These are phyloP conservation scores for Lindgomyces ingoldianus DNA, from an alignment of 495 filamentous ascomycete species.

Conservation along the genomic window DNA sequence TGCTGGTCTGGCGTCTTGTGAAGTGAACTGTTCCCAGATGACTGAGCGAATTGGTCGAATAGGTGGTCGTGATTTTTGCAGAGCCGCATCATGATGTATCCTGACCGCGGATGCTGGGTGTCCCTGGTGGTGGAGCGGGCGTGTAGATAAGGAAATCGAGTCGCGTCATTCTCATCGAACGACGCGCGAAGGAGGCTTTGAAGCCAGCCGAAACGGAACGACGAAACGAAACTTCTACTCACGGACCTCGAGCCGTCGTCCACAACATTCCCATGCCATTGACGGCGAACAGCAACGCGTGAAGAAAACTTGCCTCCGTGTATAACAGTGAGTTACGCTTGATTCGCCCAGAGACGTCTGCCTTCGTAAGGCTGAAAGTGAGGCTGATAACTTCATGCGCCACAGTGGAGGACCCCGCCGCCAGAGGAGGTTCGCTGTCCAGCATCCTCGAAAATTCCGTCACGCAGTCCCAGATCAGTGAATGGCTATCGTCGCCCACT, in stretches of 20 bases:
- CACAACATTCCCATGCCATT: neutral
- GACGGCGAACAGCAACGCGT: conserved; percentile 2
- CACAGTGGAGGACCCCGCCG: conserved; percentile 18
- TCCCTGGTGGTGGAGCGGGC: neutral
- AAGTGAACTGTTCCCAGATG: neutral
- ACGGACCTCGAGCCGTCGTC: conserved; percentile 15
- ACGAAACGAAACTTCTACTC: conserved; percentile 7
- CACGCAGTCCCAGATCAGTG: conserved; percentile 18
- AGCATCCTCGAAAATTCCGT: conserved; percentile 25
- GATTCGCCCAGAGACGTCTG: neutral
- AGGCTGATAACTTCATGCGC: conserved; percentile 22
- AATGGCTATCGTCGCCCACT: conserved; percentile 29
- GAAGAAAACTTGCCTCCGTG: conserved; percentile 1
- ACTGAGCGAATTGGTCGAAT: neutral
- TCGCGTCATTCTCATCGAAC: neutral
- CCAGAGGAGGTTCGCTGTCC: conserved; percentile 7
- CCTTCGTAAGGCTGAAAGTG: conserved; percentile 14
- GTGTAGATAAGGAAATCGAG: conserved; percentile 12
- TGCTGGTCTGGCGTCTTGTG: neutral
- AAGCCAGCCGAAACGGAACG: conserved; percentile 19
- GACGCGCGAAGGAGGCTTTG: conserved; percentile 5
- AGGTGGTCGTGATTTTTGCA: conserved; percentile 2
- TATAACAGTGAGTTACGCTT: conserved; percentile 1
- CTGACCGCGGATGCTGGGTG: neutral
- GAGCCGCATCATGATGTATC: conserved; percentile 19